Conservation (phyloP, 2,329 filamentous ascomycete species). For the Emmonsia crescens region DNA sequence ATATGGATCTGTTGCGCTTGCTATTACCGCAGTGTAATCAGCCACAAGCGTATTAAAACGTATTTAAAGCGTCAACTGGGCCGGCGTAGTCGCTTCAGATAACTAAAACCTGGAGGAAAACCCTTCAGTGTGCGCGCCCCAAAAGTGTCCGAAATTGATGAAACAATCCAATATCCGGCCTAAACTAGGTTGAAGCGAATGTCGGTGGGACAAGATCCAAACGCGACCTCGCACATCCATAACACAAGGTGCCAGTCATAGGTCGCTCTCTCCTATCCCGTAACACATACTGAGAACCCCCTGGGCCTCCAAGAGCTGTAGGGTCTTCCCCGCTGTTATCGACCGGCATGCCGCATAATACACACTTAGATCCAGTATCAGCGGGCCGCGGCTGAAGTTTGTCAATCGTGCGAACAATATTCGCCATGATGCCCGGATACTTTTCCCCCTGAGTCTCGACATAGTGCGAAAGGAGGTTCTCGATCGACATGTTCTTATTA, state of each 20-base stretch:
- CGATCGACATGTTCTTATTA: conserved; percentile 63
- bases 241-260: conserved; percentile 20
- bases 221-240: conserved; percentile 35
- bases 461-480: conserved; percentile 80
- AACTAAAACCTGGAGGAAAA: neutral
- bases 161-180: neutral
- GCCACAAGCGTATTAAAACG: neutral
- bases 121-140: neutral
- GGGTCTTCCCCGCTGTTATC: conserved; percentile 46
- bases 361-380: conserved; percentile 39
- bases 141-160: neutral
- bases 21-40: neutral
- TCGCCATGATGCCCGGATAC: conserved; percentile 85
- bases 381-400: conserved; percentile 51
- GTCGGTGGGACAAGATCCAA: conserved; percentile 14
- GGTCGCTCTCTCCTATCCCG: neutral
- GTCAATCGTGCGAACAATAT: conserved; percentile 84
- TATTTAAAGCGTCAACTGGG: neutral
- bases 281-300: neutral
- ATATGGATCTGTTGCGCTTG: neutral
- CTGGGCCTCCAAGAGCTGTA: conserved; percentile 39
- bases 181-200: neutral
- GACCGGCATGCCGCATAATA: conserved; percentile 59
- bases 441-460: conserved; percentile 75
- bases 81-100: neutral